These are phyloP conservation scores for Halocafeteria seosinensis DNA, from an alignment of 108 stramenopile genomes.

Conservation along the genomic window DNA sequence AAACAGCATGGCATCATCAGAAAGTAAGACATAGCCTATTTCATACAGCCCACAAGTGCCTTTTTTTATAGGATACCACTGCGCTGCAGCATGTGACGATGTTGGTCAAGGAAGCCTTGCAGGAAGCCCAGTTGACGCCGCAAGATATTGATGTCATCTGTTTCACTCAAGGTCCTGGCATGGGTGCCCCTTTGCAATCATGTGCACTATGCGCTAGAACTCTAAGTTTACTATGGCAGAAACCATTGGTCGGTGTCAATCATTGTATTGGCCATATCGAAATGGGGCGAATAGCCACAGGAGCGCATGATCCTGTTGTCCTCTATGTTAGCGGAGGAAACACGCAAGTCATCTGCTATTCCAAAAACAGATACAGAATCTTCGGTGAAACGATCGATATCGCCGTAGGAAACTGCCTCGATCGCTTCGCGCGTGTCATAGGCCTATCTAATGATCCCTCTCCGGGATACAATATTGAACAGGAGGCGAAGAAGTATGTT, in stretches of 20 bases:
- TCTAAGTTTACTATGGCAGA: slow-evolving; percentile 59
- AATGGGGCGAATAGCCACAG: slow-evolving; percentile 89
- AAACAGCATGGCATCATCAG: slow-evolving; percentile 95
- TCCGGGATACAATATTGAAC: slow-evolving; percentile 96
- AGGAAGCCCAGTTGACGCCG: slow-evolving; percentile 51
- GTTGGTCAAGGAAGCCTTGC: slow-evolving; percentile 62
- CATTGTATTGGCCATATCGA: slow-evolving; percentile 99
- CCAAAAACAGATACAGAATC: slow-evolving; percentile 63
- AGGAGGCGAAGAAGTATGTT: slow-evolving; percentile 55
- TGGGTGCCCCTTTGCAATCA: slow-evolving; percentile 85
- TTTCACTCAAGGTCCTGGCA: slow-evolving; percentile 90
- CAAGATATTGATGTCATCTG: slow-evolving; percentile 32
- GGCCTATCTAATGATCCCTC: slow-evolving; percentile 83
- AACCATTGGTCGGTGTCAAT: slow-evolving; percentile 81
- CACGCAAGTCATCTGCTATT: slow-evolving; percentile 90
- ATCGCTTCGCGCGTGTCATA: slow-evolving; percentile 82
- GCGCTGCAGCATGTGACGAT: slow-evolving; percentile 46
- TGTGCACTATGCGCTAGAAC: slow-evolving; percentile 74
- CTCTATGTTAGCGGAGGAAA: slow-evolving; percentile 94
- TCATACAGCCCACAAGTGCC: background rate
- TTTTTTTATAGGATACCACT: background rate
- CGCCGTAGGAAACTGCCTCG: slow-evolving; percentile 94
- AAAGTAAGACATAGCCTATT: slow-evolving; percentile 15
- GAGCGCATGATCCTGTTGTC: slow-evolving; percentile 66
- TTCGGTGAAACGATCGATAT: slow-evolving; percentile 99